phyloP scores from a whole-genome alignment of 306 rosid species.

The Myrica gale region DNA sequence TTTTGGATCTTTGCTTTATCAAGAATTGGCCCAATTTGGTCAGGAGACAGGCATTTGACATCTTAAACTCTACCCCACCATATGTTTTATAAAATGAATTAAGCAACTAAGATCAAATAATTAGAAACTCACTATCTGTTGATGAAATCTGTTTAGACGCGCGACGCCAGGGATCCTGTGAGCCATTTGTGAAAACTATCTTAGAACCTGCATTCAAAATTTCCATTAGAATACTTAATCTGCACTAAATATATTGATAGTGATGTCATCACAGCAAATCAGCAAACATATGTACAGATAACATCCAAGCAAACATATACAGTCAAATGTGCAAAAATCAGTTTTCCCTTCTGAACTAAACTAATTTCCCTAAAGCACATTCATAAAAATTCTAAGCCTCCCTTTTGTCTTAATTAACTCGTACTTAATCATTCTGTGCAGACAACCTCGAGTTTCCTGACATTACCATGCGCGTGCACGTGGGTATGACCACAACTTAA shows the following conservation, averaged over 20 bases:
- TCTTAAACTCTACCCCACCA: neutral
- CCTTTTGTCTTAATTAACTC: neutral
- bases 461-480: neutral
- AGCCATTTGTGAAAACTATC: conserved; percentile 83
- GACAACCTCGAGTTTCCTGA: neutral
- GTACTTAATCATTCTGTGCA: neutral
- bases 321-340: neutral
- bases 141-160: conserved; percentile 86
- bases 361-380: neutral
- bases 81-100: neutral
- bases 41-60: neutral
- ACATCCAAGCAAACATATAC: neutral
- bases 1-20: neutral
- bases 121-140: conserved; percentile 66
- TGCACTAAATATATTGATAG: neutral
- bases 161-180: conserved; percentile 98
- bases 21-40: conserved; percentile 6
- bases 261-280: neutral
- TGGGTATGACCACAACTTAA: neutral
- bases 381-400: neutral
- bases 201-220: conserved; percentile 64
- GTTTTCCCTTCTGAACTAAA: neutral
- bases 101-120: conserved; percentile 14
- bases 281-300: neutral
- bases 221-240: conserved; percentile 28